Evolutionary conservation across 306 rosid species (phyloP).

Genomic region (Quercus wislizeni): DNA sequence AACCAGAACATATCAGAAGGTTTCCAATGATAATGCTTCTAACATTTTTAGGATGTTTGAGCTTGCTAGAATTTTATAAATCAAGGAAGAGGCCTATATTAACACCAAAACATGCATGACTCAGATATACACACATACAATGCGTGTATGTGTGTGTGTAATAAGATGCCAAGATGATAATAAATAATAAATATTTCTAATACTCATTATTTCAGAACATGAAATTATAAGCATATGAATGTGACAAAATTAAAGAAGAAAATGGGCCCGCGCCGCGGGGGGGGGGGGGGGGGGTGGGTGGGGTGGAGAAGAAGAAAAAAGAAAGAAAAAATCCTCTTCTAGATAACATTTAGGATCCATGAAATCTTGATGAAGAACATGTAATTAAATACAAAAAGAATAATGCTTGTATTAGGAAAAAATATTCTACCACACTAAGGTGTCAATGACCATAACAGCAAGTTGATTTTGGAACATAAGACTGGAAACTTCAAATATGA

Average conservation of each 20-base stretch:
- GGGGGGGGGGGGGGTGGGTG: no score
- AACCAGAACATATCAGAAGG: not conserved
- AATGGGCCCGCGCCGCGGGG: no score
- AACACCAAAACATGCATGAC: not conserved
- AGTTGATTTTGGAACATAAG: not conserved
- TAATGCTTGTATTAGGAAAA: not conserved
- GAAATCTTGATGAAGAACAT: not conserved
- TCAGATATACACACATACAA: not conserved
- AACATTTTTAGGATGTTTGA: not conserved
- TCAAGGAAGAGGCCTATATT: not conserved
- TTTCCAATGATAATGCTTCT: not conserved
- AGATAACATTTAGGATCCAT: not conserved
- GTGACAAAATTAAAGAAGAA: not conserved
- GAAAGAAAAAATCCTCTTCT: not conserved
- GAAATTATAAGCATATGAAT: not conserved
- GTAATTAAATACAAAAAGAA: not conserved
- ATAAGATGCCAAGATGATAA: not conserved
- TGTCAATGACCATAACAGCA: not conserved
- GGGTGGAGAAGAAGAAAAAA: no score
- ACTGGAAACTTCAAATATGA: not conserved
- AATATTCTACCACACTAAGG: not conserved
- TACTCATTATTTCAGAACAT: not conserved
- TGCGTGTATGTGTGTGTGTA: not conserved
- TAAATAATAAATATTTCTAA: not conserved
- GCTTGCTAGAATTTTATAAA: not conserved